Evolutionary conservation across 164 flowering plant genomes (phyloP), one percentile per base, ranked within the genome.

Genomic region (Vitis rotundifolia): DNA sequence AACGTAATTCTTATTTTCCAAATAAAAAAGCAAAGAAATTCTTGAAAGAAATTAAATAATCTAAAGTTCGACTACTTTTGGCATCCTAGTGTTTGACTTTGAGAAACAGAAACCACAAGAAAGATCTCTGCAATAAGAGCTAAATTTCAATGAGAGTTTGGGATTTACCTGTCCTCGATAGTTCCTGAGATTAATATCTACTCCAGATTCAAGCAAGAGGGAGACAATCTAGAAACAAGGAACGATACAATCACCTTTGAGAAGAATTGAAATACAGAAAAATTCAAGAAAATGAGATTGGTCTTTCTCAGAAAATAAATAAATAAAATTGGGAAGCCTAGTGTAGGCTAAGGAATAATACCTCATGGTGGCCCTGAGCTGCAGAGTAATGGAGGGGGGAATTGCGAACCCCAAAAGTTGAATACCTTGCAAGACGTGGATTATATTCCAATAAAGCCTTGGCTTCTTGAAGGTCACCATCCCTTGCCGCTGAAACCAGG

Each of bases 281-380:
- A 66, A 1, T 57, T 54, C 18, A 9, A 49, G 59, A 3, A 7
- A 9, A 65, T 52, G 1, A 49, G 3, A 6, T 15, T 4, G 28
- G 19, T 8, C 62, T 57, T 16, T 8, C 2, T 37, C n/a, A 12
- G 9, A 7, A 44, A 63, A 15, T 15, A 58, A 19, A 13, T 15
- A 15, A 58, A 58, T 22, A 0, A 5, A 18, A 14, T 16, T 11
- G 37, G 1, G 48, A 19, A 58, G 56, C 16, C 51, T 70, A 59
- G 31, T 51, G 28, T 12, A 10, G 52, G 29, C 47, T 9, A n/a
- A 18, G 29, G 11, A 55, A 54, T 82, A 55, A 54, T 82, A 94
- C 99, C 98, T 94, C 99, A 75, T 92, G 91, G 78, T 94, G 91
- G 58, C 99, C 99, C 63, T 92, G 97, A 71, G 98, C 97, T 63